Evolutionary conservation across 1,139 yeast species (phyloP).

Genomic region (Yamadazyma sp.): DNA sequence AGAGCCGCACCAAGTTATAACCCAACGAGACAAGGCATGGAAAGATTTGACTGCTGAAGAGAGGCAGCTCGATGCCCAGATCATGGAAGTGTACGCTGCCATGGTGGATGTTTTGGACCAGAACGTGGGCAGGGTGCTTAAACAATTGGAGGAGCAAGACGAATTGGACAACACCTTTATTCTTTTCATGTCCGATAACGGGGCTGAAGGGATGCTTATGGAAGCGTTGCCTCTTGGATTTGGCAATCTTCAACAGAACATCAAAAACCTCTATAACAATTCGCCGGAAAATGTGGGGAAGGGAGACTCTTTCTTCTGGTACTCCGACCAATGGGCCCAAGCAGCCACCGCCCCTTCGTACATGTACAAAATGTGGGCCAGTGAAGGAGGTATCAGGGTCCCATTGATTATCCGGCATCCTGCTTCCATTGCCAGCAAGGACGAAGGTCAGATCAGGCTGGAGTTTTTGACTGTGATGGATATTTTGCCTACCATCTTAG

Average conservation of each 20-base stretch:
- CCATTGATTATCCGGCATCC: conserved; percentile 50
- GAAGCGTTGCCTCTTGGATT: conserved; percentile 50
- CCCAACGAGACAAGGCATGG: conserved; percentile 42
- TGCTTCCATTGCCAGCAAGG: conserved; percentile 23
- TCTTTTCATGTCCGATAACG: conserved; percentile 60
- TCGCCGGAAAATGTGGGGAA: conserved; percentile 48
- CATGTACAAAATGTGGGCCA: conserved; percentile 53
- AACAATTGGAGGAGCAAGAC: conserved; percentile 34
- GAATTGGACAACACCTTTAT: conserved; percentile 54
- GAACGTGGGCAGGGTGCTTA: conserved; percentile 48
- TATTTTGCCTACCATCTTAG: conserved; percentile 52
- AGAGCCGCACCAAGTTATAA: conserved; percentile 46
- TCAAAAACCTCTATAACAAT: conserved; percentile 39
- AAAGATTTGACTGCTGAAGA: conserved; percentile 35
- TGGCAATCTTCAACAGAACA: conserved; percentile 23
- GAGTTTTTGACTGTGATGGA: conserved; percentile 60
- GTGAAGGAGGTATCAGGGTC: conserved; percentile 57
- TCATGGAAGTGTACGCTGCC: conserved; percentile 60
- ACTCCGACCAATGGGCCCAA: conserved; percentile 63
- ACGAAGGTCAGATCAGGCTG: conserved; percentile 30
- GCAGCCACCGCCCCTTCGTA: conserved; percentile 61
- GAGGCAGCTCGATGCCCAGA: conserved; percentile 34
- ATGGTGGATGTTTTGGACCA: conserved; percentile 58
- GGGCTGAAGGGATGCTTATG: conserved; percentile 59
- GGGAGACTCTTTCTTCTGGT: conserved; percentile 48